Conservation (phyloP, 768 basidiomycete genomes). For the Gymnopilus junonius region DNA sequence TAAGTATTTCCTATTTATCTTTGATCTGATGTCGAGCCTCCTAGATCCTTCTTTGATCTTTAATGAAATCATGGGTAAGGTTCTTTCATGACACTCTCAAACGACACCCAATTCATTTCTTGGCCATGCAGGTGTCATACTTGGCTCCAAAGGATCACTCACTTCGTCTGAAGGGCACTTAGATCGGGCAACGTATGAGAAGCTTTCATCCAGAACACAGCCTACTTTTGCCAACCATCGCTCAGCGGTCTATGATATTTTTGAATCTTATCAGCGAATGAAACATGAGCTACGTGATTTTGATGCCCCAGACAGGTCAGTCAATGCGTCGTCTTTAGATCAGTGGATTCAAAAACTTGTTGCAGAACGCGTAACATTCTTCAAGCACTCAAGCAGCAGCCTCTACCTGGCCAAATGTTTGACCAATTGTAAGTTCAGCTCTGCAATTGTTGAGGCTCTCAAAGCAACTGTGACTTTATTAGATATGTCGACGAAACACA, state of each 20-base stretch:
- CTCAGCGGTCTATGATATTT: conserved; percentile 53
- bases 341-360: background rate
- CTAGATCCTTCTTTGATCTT: conserved; percentile 68
- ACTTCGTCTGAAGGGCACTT: conserved; percentile 40
- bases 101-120: background rate
- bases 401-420: conserved; percentile 45
- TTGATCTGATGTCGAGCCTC: background rate
- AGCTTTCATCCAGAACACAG: conserved; percentile 53
- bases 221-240: conserved; percentile 57
- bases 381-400: conserved; percentile 30
- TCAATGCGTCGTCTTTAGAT: too few relatives aligned
- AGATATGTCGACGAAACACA: conserved; percentile 79
- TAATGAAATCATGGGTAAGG: conserved; percentile 64
- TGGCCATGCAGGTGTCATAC: conserved; percentile 54
- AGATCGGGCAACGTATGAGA: conserved; percentile 45
- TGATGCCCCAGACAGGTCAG: conserved; percentile 65
- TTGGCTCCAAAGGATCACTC: conserved; percentile 62
- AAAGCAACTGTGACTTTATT: background rate
- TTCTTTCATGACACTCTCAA: too few relatives aligned
- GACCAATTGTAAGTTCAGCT: conserved; percentile 54
- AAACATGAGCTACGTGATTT: conserved; percentile 47
- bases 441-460: background rate
- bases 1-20: background rate
- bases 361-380: conserved; percentile 57
- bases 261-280: conserved; percentile 50